Conservation (phyloP, 345 rosid species). For the Cardamine occulta region DNA sequence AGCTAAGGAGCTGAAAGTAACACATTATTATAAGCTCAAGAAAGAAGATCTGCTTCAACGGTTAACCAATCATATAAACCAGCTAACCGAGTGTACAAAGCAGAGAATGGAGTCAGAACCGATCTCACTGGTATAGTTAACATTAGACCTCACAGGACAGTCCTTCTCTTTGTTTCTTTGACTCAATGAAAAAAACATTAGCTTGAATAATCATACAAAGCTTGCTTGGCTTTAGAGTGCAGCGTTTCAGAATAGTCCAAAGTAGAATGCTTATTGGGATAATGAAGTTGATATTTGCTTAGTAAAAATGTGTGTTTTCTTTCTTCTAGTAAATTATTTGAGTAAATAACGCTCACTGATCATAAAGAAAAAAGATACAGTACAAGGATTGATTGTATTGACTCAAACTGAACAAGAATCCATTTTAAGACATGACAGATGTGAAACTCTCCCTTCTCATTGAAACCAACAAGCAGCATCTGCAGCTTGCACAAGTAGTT, state of each 20-base stretch:
- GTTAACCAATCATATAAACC: constrained; percentile 39
- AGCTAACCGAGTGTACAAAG: constrained; percentile 41
- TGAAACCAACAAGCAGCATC: constrained; percentile 9
- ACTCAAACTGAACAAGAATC: constrained; percentile 15
- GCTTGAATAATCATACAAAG: constrained; percentile 21
- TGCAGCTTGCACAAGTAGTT: constrained; percentile 13
- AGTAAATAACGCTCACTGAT: constrained; percentile 9
- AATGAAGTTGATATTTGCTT: constrained; percentile 24
- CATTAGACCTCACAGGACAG: constrained; percentile 32
- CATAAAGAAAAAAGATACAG: constrained; percentile 20
- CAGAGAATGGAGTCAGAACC: constrained; percentile 29
- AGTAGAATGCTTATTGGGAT: constrained; percentile 23
- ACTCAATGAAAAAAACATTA: constrained; percentile 18
- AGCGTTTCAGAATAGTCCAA: constrained; percentile 5
- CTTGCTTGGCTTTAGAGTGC: constrained; percentile 28
- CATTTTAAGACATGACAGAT: constrained; percentile 26
- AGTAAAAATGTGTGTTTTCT: neutral
- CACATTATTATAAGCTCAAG: constrained; percentile 51
- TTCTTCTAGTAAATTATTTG: neutral
- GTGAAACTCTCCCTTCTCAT: constrained; percentile 8
- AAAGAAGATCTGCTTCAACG: constrained; percentile 54
- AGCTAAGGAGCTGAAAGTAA: constrained; percentile 55
- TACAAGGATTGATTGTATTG: constrained; percentile 10
- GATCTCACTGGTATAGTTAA: constrained; percentile 43
- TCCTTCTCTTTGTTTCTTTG: constrained; percentile 33